Evolutionary conservation across 805 yeast genomes (phyloP), one percentile per base, ranked within the genome.

Genomic region (Saccharomycopsis sp.): DNA sequence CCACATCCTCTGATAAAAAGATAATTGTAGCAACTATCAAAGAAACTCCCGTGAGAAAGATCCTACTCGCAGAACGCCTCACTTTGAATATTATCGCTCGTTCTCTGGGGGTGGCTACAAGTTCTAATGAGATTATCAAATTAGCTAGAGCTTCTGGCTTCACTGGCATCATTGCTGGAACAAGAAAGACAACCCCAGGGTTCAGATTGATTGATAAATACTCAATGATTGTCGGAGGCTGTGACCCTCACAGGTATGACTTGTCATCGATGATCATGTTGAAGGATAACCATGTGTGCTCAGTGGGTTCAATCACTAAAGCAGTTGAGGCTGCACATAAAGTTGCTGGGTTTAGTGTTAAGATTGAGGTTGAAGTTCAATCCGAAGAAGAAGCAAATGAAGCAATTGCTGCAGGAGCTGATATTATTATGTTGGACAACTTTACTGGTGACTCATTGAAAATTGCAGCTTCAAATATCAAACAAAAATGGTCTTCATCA

Each of bases 181-280:
- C 97, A 1, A 75, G 97, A 59, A 89, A 89, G 64, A 90, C 97
- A n/a, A 90, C 97, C 0, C 97, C 97, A 0, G 97, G 97, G 0
- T 72, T 89, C 51, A 76, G 97, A 57, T 68, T 81, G 35, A 65
- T 90, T 47, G 97, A 89, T 59, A 89, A 89, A 61, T 89, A 89
- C 64, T 82, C 95, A 20, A 90, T 89, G 97, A 66, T 86, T 26
- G 94, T 89, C 7, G 97, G 97, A 26, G 97, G 97, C 2, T 84
- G 86, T 45, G 97, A 89, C 59, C 74, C 93, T 44, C 97, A 89
- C 62, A 72, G 97, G 52, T 86, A 86, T 59, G 97, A 90, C 59
- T 74, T 89, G 45, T 81, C 93, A 37, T 76, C 93, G 1, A 89
- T 89, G 97, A 89, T 90, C 2, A 89, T 90, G 97, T 73, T 89